These are phyloP conservation scores for Tetrapisispora phaffii DNA, from an alignment of 805 yeast genomes.

Conservation along the genomic window DNA sequence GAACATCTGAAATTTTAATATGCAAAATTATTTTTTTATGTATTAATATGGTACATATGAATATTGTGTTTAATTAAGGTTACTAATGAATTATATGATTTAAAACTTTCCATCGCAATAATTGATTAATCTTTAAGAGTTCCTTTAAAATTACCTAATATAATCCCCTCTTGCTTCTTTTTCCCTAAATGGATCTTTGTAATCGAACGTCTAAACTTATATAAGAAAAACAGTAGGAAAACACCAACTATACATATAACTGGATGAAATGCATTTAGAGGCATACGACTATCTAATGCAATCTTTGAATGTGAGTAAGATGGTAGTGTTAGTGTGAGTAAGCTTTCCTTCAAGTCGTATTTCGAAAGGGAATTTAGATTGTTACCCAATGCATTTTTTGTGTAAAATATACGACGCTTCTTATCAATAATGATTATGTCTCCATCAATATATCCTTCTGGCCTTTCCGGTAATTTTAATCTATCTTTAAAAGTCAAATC, in stretches of 20 bases:
- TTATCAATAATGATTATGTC: slow-evolving; percentile 46
- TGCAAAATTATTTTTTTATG: not conserved
- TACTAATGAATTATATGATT: not conserved
- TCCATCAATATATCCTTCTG: slow-evolving; percentile 33
- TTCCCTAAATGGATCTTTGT: not conserved
- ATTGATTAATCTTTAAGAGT: not conserved
- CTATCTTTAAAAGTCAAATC: not conserved
- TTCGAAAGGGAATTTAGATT: slow-evolving; percentile 13
- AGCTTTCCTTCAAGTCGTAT: not conserved
- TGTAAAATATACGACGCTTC: slow-evolving; percentile 29
- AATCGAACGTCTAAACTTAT: not conserved
- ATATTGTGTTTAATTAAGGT: not conserved
- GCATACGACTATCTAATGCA: not conserved
- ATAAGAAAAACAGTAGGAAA: not conserved
- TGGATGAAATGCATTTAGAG: not conserved
- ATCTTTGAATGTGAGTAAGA: not conserved
- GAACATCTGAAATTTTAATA: not conserved
- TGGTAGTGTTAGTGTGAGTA: not conserved
- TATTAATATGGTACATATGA: not conserved
- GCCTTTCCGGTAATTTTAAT: not conserved
- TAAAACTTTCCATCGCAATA: no score
- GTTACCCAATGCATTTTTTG: slow-evolving; percentile 30
- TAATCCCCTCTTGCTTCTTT: not conserved
- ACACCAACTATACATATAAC: not conserved
- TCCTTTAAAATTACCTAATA: not conserved